phyloP scores from a whole-genome alignment of 768 basidiomycete species.

The Psilocybe subaeruginosa region DNA sequence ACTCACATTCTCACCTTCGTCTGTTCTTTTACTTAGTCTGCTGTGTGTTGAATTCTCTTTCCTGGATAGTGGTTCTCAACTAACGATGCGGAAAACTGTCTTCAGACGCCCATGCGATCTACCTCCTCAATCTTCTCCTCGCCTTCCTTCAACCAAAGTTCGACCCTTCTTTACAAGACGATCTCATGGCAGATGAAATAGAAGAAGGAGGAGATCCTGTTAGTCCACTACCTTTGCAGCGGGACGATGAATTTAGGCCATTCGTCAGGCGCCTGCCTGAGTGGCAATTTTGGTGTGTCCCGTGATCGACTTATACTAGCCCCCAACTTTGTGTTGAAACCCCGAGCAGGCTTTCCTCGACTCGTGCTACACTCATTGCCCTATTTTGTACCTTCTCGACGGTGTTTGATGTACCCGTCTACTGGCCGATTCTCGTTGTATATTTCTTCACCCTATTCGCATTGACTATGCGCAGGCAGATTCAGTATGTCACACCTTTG shows the following conservation, averaged over 20 bases:
- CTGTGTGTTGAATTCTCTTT: constrained; percentile 41
- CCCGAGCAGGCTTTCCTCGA: constrained; percentile 78
- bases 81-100: constrained; percentile 1
- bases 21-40: constrained; percentile 47
- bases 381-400: constrained; percentile 81
- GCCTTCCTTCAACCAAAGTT: constrained; percentile 98
- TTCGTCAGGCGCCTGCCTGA: constrained; percentile 95
- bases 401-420: constrained; percentile 94
- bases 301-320: background rate
- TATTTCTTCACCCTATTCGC: constrained; percentile 97
- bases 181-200: constrained; percentile 91
- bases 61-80: constrained; percentile 6
- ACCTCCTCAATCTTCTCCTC: constrained; percentile 92
- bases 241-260: constrained; percentile 95
- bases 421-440: constrained; percentile 97
- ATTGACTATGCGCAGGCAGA: constrained; percentile 94
- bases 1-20: constrained; percentile 1
- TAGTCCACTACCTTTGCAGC: constrained; percentile 62
- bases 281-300: constrained; percentile 89
- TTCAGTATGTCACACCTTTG: constrained; percentile 67
- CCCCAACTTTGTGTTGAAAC: constrained; percentile 4
- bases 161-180: constrained; percentile 94
- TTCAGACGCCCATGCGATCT: constrained; percentile 89
- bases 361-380: constrained; percentile 84
- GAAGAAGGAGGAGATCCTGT: constrained; percentile 82